A percentile compares a stretch with the other conserved stretches of the same genome.
Evolutionary conservation across 352 stramenopile genomes (phyloP).

Genomic region (Phytophthora podocarpi): DNA sequence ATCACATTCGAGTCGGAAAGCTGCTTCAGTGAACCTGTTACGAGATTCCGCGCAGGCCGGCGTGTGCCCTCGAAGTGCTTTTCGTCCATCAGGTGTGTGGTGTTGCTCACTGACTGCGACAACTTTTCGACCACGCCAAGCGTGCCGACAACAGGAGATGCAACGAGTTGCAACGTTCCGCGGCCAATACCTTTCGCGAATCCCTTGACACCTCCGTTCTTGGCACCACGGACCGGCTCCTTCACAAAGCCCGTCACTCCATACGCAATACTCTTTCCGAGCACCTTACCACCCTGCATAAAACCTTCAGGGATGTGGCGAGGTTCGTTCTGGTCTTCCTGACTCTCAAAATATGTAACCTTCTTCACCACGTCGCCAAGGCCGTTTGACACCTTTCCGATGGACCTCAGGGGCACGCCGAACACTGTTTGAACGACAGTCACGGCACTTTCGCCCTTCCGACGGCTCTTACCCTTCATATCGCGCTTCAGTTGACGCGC

Average conservation of each 20-base stretch:
- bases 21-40: constrained; percentile 61
- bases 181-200: constrained; percentile 84
- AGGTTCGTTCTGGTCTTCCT: constrained; percentile 71
- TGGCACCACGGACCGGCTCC: constrained; percentile 79
- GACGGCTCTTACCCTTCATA: constrained; percentile 71
- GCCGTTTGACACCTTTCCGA: constrained; percentile 87
- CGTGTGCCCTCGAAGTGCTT: constrained; percentile 80
- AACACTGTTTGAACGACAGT: constrained; percentile 85
- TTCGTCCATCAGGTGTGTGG: constrained; percentile 85
- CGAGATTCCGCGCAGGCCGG: constrained; percentile 73
- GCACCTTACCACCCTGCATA: constrained; percentile 73
- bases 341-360: constrained; percentile 78
- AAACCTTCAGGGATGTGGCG: constrained; percentile 80
- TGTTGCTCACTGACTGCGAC: constrained; percentile 84
- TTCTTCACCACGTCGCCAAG: constrained; percentile 89
- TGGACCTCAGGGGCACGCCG: constrained; percentile 69
- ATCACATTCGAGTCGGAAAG: constrained; percentile 87
- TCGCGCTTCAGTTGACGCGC: constrained; percentile 85
- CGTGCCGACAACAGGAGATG: constrained; percentile 81
- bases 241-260: constrained; percentile 83
- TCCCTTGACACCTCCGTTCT: constrained; percentile 72
- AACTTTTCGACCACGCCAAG: constrained; percentile 87
- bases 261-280: constrained; percentile 80
- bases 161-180: constrained; percentile 79
- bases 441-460: constrained; percentile 82